Percentiles rank a stretch among this genome's conserved stretches.
Evolutionary conservation across 2,329 filamentous ascomycete genomes (phyloP).

Genomic region (Lanzia echinophila): DNA sequence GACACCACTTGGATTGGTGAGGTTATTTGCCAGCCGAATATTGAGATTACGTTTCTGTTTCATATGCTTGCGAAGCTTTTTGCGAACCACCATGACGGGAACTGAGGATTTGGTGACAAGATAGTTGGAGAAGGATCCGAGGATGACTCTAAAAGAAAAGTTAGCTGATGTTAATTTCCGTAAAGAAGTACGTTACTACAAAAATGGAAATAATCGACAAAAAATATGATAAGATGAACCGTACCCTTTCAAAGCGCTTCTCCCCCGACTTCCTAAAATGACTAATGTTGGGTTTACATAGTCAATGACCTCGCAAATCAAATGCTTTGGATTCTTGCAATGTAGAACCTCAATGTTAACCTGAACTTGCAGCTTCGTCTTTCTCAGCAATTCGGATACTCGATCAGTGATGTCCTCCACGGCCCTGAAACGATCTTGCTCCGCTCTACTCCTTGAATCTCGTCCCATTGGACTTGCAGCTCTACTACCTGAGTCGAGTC

Average conservation of each 20-base stretch:
- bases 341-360: slow-evolving; percentile 95
- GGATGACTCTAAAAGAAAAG: slow-evolving; percentile 61
- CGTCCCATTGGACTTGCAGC: slow-evolving; percentile 32
- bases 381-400: slow-evolving; percentile 78
- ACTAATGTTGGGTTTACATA: slow-evolving; percentile 85
- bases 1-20: slow-evolving; percentile 51
- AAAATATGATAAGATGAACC: slow-evolving; percentile 10
- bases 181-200: neutral
- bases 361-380: slow-evolving; percentile 86
- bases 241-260: slow-evolving; percentile 90
- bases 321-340: slow-evolving; percentile 94
- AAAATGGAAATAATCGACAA: neutral
- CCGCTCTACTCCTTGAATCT: slow-evolving; percentile 49
- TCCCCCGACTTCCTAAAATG: slow-evolving; percentile 83
- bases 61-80: slow-evolving; percentile 78
- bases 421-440: slow-evolving; percentile 73
- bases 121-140: slow-evolving; percentile 97
- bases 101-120: slow-evolving; percentile 94
- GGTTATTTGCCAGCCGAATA: slow-evolving; percentile 72
- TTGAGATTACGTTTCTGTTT: slow-evolving; percentile 64
- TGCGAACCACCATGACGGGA: slow-evolving; percentile 95
- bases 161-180: slow-evolving; percentile 28
- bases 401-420: slow-evolving; percentile 79
- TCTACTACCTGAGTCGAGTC: slow-evolving; percentile 19
- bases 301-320: slow-evolving; percentile 97